Evolutionary conservation across 1,284 basidiomycete species (phyloP), one percentile per base, ranked within the genome.

Genomic region (Puccinia coronata): DNA sequence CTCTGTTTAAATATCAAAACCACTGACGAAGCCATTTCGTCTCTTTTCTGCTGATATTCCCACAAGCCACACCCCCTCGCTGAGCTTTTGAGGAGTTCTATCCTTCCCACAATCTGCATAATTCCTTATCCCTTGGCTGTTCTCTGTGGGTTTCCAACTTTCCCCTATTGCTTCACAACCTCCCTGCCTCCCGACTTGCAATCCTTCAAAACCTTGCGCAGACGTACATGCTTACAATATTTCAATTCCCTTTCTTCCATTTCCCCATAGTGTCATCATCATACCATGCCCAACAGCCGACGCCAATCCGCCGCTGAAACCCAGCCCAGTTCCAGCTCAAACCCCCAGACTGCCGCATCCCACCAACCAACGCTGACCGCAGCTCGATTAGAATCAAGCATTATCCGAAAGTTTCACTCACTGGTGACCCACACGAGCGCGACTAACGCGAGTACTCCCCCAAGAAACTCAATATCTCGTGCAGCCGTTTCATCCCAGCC

Each of bases 271-370:
- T 57, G 20, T 57, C 11, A 72, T 57, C 34, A 14, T 71, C 28
- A 71, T 71, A 71, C n/a, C 71, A 73, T 73, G 71, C 71, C 71
- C 53, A 51, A 71, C 47, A 71, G 49, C 36, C 71, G 71, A 41
- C 53, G 53, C 39, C 71, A 73, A 20, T 73, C 71, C 41, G 53
- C 53, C 20, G 25, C 20, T 39, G 71, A 71, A 53, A 51, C 53
- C 71, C 51, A 73, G 49, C 34, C 69, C 20, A 43, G 20, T 43
- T 23, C 53, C 51, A 73, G 51, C 53, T 59, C 53, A 28, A 43
- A 36, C 53, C 39, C 71, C 34, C 34, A 41, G 18, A 25, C 41
- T 16, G 31, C 43, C 43, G 8, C 67, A 3, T n/a, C 39, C 16
- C 20, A 65, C 61, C 61, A 65, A 9, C 63, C 63, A 43, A 16